Base-by-base conservation (phyloP, 257 asterid species). In the Solanum pimpinellifolium region DNA sequence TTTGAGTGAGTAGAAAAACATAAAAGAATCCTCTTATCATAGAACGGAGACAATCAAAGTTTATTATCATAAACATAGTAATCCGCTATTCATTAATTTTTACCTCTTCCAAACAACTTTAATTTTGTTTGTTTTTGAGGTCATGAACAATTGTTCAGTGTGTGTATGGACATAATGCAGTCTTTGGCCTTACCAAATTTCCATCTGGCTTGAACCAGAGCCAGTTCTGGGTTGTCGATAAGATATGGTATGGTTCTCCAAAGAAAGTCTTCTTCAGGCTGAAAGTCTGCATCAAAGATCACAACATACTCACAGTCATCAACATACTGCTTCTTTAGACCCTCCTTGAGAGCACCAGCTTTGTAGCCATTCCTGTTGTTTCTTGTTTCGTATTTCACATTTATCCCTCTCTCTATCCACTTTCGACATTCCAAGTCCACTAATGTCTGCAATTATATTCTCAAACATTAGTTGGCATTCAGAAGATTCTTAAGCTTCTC, bases 161-260 rank as follows among this genome's bases (percentile, higher is more conserved):
- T 46, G 81, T 27, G 66, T 25, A 66, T 85, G 76, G 66, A 83
- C 25, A 56, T 49, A 82, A 62, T 37, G 65, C 62, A 85, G 46
- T 47, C 14, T 65, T 78, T 52, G 84, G 73, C 83, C 92, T 89
- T 91, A 95, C 99, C 99, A 87, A 96, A 96, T 93, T 91, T 95
- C 99, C 99, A 96, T 91, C 99, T 93, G 42, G 99, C 99, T 90
- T 96, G 98, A 90, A 96, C 99, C 94, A 96, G 90, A 70, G 93
- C 99, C 92, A 96, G 66, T 83, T 96, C 96, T 83, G 98, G 96
- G 93, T 94, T 94, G 46, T 92, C 91, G 27, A 95, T 90, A 65
- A 96, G 94, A 88, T 91, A 96, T 35, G 98, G 99, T 83, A 96
- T 89, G 20, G 98, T 96, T 91, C 96, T 95, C 95, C 95, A 92